phyloP scores from a whole-genome alignment of 2,329 filamentous ascomycete species.

The Pseudopithomyces maydicus region DNA sequence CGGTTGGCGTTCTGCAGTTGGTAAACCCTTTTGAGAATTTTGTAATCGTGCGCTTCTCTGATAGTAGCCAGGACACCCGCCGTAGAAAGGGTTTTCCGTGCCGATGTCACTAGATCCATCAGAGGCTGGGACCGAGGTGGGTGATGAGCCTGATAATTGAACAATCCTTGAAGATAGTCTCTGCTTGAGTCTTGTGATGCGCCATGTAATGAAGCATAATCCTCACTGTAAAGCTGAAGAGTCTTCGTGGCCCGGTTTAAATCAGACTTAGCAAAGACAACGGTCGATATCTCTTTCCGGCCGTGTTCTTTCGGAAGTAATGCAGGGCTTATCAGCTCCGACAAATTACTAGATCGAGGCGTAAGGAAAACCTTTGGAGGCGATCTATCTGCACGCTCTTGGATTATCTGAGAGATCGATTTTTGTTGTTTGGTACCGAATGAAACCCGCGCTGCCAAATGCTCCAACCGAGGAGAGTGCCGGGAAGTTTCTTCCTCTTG shows the following conservation, averaged over 20 bases:
- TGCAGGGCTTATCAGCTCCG: conserved; percentile 29
- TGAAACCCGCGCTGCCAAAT: conserved; percentile 71
- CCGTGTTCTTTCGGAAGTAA: conserved; percentile 46
- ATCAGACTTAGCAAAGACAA: conserved; percentile 74
- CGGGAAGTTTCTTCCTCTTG: conserved; percentile 12
- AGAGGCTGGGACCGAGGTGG: conserved; percentile 59
- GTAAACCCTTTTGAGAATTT: conserved; percentile 84
- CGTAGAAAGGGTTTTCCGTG: conserved; percentile 89
- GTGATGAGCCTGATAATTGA: conserved; percentile 61
- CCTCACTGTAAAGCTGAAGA: conserved; percentile 41
- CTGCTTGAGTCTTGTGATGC: conserved; percentile 52
- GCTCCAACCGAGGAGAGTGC: conserved; percentile 46
- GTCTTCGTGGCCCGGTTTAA: conserved; percentile 31
- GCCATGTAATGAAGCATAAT: conserved; percentile 52
- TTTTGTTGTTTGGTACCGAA: conserved; percentile 74
- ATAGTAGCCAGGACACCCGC: conserved; percentile 82
- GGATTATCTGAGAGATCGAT: conserved; percentile 74
- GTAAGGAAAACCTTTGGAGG: conserved; percentile 50
- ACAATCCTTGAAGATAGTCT: conserved; percentile 69
- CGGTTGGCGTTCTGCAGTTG: conserved; percentile 88
- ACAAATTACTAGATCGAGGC: conserved; percentile 35
- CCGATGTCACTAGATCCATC: conserved; percentile 77
- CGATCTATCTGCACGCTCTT: conserved; percentile 63
- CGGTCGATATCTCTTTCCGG: conserved; percentile 69
- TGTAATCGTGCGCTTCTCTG: conserved; percentile 84